Evolutionary conservation across 225 moss, liverwort and hornwort genomes (phyloP).

Genomic region (Polytrichum commune): DNA sequence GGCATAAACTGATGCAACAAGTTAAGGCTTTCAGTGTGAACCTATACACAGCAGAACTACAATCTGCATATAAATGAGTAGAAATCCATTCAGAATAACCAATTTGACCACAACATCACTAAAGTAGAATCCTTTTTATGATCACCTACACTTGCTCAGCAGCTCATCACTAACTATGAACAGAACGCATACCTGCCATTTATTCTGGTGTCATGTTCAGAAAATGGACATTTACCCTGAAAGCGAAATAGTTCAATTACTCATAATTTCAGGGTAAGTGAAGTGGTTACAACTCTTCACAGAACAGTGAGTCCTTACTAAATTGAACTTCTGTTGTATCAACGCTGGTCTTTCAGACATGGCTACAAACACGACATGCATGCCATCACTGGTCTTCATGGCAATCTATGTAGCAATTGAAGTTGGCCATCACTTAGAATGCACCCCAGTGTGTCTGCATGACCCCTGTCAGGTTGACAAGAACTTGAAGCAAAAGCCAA

Average conservation of each 20-base stretch:
- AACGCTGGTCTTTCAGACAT: slow-evolving; percentile 39
- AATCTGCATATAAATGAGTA: neutral
- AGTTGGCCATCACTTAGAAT: slow-evolving; percentile 35
- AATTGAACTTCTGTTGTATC: slow-evolving; percentile 29
- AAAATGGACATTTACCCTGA: neutral
- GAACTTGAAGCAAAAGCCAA: slow-evolving; percentile 22
- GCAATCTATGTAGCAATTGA: slow-evolving; percentile 28
- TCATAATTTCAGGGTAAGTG: neutral
- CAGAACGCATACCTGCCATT: neutral
- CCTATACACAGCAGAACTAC: no score
- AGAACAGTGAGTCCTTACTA: slow-evolving; percentile 18
- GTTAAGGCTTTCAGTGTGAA: no score
- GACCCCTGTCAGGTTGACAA: slow-evolving; percentile 23
- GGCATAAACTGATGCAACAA: no score
- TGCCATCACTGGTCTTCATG: slow-evolving; percentile 26
- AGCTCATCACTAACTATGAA: neutral
- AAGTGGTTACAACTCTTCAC: neutral
- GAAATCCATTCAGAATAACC: neutral
- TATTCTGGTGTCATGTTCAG: neutral
- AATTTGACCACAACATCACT: neutral
- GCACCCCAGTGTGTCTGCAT: slow-evolving; percentile 25
- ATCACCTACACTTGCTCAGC: neutral
- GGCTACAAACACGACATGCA: slow-evolving; percentile 47
- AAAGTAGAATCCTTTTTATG: neutral
- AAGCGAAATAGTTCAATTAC: no score